Percentiles rank a stretch among this genome's conserved stretches.
phyloP scores from a whole-genome alignment of 805 yeast species.

The Pichia eremophila region DNA sequence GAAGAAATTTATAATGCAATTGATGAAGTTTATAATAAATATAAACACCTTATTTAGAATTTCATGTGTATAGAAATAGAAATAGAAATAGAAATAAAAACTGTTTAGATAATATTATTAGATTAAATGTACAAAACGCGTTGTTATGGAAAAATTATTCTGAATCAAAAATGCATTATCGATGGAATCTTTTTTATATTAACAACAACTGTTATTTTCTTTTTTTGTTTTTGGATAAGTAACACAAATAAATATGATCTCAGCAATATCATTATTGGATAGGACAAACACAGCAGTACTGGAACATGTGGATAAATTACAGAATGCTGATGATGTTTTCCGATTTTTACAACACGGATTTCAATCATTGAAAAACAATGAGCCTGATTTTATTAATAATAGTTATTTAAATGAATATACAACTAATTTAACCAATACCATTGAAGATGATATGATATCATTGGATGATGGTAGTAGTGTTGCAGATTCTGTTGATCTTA shows the following conservation, averaged over 20 bases:
- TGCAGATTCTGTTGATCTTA: constrained; percentile 8
- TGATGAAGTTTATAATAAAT: constrained; percentile 29
- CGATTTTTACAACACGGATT: neutral
- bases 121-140: too few species aligned
- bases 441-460: neutral
- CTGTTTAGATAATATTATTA: too few species aligned
- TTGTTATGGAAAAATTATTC: too few species aligned
- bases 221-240: too few species aligned
- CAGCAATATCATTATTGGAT: neutral
- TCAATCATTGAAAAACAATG: neutral
- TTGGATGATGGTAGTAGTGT: neutral
- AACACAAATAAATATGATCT: neutral
- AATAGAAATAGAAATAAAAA: too few species aligned
- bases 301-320: neutral
- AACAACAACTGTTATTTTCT: too few species aligned
- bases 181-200: too few species aligned
- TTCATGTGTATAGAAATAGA: too few species aligned
- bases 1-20: constrained; percentile 34
- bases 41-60: constrained; percentile 10
- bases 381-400: neutral
- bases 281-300: neutral
- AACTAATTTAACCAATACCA: neutral
- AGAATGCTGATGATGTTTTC: too few species aligned
- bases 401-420: neutral
- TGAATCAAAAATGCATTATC: too few species aligned